Evolutionary conservation across 2,329 filamentous ascomycete species (phyloP).

Genomic region (Rutstroemia sp.): DNA sequence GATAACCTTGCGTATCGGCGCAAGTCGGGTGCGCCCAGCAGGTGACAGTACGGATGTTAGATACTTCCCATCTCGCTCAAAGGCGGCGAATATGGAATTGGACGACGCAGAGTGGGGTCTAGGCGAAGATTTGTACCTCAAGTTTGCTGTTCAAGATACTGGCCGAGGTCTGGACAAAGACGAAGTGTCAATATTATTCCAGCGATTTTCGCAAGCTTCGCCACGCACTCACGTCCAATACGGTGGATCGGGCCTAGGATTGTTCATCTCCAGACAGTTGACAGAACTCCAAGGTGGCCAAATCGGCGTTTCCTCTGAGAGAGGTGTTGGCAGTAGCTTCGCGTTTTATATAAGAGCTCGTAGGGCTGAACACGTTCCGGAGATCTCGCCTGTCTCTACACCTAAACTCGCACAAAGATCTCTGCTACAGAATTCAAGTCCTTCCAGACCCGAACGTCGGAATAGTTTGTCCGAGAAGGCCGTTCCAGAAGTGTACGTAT

Average conservation of each 20-base stretch:
- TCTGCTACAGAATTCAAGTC: background rate
- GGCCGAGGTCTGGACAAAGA: conserved; percentile 64
- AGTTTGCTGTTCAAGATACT: conserved; percentile 69
- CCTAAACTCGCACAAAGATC: background rate
- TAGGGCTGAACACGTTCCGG: conserved; percentile 7
- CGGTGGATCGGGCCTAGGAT: conserved; percentile 70
- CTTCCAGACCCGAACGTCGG: too few relatives aligned
- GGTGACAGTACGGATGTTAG: conserved; percentile 38
- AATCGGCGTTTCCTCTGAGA: conserved; percentile 64
- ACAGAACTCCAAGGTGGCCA: conserved; percentile 76
- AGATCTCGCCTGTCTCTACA: conserved; percentile 2
- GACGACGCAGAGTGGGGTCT: conserved; percentile 50
- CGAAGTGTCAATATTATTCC: conserved; percentile 68
- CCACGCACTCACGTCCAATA: conserved; percentile 77
- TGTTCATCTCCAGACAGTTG: conserved; percentile 73
- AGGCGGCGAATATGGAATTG: conserved; percentile 20
- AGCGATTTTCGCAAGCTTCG: conserved; percentile 67
- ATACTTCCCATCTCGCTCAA: conserved; percentile 30
- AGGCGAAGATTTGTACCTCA: conserved; percentile 64
- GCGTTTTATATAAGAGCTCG: conserved; percentile 59
- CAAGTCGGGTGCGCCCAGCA: conserved; percentile 31
- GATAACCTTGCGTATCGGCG: conserved; percentile 35
- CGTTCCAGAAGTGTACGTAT: too few relatives aligned
- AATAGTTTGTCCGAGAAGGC: too few relatives aligned
- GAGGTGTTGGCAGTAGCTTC: conserved; percentile 65